Evolutionary conservation across 2,329 filamentous ascomycete species (phyloP), one percentile per base, ranked within the genome.

Genomic region (Plenodomus biglobosus): DNA sequence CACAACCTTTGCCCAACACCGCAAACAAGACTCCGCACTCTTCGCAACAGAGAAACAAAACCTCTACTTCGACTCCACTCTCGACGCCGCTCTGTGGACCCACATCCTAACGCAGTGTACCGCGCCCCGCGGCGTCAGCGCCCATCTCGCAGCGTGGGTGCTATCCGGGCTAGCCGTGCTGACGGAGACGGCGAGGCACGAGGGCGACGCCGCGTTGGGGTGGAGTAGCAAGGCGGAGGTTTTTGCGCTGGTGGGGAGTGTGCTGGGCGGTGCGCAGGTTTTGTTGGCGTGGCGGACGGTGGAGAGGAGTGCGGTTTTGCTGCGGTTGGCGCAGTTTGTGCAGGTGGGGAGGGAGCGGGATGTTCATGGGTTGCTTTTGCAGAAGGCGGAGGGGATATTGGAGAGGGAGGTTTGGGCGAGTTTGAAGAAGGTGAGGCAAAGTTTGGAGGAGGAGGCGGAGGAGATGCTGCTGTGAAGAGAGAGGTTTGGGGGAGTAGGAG

Each of bases 11-110:
- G 51, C 59, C 0, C 62, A 69, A 3, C 66, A 70, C 10, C 60
- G 68, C 3, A 69, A 70, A 35, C 72, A 76, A 58, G 82, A 89
- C 64, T 82, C 85, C 53, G 78, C 85, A 3, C 80, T 99, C 0
- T 99, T 99, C 67, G 86, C 82, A 0, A 80, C 90, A 46, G 94
- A 99, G 72, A 92, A 95, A 68, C 91, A 95, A 68, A 99, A 99
- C 66, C 79, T 96, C n/a, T 97, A 90, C 69, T 77, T 92, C 41
- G 92, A 97, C 68, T 85, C 91, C 58, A 82, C 90, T 5, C 79
- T 85, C 40, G 92, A 96, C 69, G 78, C 85, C 3, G 73, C 78
- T 16, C 69, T 84, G n/a, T 96, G 91, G 90, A 73, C 79, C 0
- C 69, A 68, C 15, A 74, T 82, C 2, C 73, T 88, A 22, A 50